Evolutionary conservation across 352 stramenopile genomes (phyloP), one percentile per base, ranked within the genome.

Genomic region (Elongisporangium undulatum): DNA sequence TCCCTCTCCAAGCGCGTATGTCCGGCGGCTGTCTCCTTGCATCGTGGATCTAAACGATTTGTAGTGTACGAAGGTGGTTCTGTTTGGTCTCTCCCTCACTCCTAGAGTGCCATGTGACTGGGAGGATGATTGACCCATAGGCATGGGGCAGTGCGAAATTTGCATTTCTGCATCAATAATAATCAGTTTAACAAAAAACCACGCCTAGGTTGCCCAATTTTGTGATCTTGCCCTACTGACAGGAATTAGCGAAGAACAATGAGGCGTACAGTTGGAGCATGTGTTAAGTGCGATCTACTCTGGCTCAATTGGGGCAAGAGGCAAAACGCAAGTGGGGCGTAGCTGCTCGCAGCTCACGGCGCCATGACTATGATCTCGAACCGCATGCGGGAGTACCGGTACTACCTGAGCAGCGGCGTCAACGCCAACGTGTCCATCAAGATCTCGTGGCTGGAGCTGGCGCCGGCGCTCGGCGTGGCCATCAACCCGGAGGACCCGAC

Each of bases 341-440:
- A 21, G 16, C 48, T 20, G 23, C 41, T 39, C 26, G 55, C 12
- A 53, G 38, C 15, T 41, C 55, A 26, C 9, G 34, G 34, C 1
- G 10, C 34, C 34, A 45, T 52, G 51, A 39, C 19, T 29, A 58
- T 57, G 51, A 92, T 92, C 76, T 50, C 68, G 64, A 78, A 65
- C 62, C 81, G 82, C 58, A 87, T 92, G 59, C 90, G 91, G 74
- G 86, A 95, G 74, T 94, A 95, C 62, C 83, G 83, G 57, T 95
- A 95, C 70, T 95, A 94, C 69, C 66, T 95, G 38, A 95, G 86
- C 70, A 94, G 84, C 61, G 81, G 84, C 64, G 82, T 94, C 60
- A 87, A 85, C 68, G 84, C 75, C 51, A 74, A 69, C 63, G 90
- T 95, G 64, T 83, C 77, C 51, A 69, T 95, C 69, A 92, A 92